Base-by-base conservation (phyloP, 2,329 filamentous ascomycete genomes). In the Aspergillus sp. region DNA sequence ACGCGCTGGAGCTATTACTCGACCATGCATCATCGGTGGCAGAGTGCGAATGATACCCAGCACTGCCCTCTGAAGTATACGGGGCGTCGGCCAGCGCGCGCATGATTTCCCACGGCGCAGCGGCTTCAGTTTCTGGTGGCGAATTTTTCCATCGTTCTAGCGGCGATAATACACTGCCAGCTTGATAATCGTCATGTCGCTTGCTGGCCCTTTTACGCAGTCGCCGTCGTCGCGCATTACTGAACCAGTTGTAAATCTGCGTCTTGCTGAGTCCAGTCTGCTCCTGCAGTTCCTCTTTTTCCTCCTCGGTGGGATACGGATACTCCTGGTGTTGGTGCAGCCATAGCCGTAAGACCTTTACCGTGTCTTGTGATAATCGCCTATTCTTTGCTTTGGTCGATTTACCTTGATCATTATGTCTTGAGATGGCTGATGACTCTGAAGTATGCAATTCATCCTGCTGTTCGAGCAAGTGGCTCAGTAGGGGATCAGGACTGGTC, bases 231-330 rank as follows among this genome's bases (percentile, higher is more conserved):
- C 74, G 64, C 1, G 72, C 73, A 49, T 77, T 77, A 19, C 72
- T 67, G 49, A 77, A 76, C 73, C 74, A 77, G 40, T 73, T 74
- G 19, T 68, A 59, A 3, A 77, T 67, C 31, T 74, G 70, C 2
- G 64, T 70, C 40, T 60, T 61, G 26, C 67, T 74, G 11, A 77
- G 62, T 1, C 73, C 73, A 0, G 73, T 74, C 45, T 74, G 61
- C 4, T 56, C 51, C 8, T 65, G 59, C 0, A 77, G 61, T 3
- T 53, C 46, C 0, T 54, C 40, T 41, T 75, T 76, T 40, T 76
- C 68, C 7, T 72, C 66, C 26, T 76, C 71, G 1, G 65, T 67
- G 2, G 74, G 74, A 47, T 77, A 77, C 2, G 74, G 74, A 34
- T 69, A 62, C 32, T 74, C 68, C 8, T 71, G 59, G 41, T 77